phyloP scores from a whole-genome alignment of 768 basidiomycete genomes.

The Fomitopsis pulvina region DNA sequence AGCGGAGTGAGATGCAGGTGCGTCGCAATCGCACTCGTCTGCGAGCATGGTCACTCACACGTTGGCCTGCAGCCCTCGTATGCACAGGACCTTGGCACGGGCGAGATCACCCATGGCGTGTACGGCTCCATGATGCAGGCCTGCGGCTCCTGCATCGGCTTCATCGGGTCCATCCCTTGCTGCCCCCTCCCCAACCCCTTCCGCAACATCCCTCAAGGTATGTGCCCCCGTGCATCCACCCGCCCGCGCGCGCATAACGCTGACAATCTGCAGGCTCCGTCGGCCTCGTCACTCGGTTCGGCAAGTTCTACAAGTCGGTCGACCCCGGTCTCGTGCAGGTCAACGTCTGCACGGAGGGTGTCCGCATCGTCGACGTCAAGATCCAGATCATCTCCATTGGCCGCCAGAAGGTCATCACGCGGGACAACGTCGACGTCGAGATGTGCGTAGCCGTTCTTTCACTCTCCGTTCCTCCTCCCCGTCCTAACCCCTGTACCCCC shows the following conservation, averaged over 20 bases:
- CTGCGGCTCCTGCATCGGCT: conserved; percentile 61
- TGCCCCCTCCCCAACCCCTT: conserved; percentile 83
- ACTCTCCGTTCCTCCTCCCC: conserved; percentile 1
- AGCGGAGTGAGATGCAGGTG: conserved; percentile 84
- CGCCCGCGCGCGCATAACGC: background rate
- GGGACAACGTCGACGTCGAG: conserved; percentile 94
- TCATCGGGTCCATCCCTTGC: conserved; percentile 73
- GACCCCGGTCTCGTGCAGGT: conserved; percentile 89
- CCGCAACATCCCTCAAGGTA: conserved; percentile 83
- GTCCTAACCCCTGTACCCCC: conserved; percentile 6
- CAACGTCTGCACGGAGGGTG: conserved; percentile 89
- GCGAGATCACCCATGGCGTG: conserved; percentile 68
- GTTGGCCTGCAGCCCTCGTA: conserved; percentile 67
- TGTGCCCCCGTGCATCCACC: conserved; percentile 8
- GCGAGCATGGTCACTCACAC: background rate
- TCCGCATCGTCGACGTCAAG: conserved; percentile 88
- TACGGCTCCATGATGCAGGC: conserved; percentile 78
- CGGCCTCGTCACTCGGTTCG: conserved; percentile 89
- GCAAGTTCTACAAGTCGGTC: conserved; percentile 93
- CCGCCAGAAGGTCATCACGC: conserved; percentile 84
- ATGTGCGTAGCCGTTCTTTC: too few relatives aligned
- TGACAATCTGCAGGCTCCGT: conserved; percentile 54
- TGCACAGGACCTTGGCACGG: conserved; percentile 79
- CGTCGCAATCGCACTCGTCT: conserved; percentile 9
- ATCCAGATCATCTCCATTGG: conserved; percentile 91